Conservation (phyloP, 768 basidiomycete species). For the Chalciporus chontae region DNA sequence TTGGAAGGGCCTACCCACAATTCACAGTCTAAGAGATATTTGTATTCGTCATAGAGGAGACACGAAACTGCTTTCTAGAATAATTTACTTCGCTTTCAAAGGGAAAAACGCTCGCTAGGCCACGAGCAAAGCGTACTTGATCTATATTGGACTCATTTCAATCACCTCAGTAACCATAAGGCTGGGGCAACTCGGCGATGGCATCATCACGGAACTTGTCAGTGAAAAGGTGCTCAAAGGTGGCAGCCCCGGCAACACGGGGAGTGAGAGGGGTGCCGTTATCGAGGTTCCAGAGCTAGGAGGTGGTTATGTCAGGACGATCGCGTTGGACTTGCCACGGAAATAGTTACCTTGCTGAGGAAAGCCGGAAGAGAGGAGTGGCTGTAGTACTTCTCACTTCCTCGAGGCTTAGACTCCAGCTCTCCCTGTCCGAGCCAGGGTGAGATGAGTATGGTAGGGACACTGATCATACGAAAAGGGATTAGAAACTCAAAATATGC, state of each 20-base stretch:
- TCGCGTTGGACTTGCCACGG: too few relatives aligned
- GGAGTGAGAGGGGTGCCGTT: slow-evolving; percentile 19
- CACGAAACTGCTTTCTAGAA: too few relatives aligned
- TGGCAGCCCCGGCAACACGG: slow-evolving; percentile 17
- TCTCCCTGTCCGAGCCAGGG: slow-evolving; percentile 23
- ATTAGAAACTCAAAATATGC: neutral
- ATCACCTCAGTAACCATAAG: neutral
- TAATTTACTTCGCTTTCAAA: too few relatives aligned
- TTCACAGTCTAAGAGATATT: too few relatives aligned
- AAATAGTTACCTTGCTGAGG: slow-evolving; percentile 16
- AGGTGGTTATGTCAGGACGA: neutral
- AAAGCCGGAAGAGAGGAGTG: slow-evolving; percentile 22
- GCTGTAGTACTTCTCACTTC: slow-evolving; percentile 12
- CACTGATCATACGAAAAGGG: neutral
- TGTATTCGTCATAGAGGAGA: too few relatives aligned
- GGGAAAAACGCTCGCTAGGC: too few relatives aligned
- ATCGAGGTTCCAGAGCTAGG: slow-evolving; percentile 25
- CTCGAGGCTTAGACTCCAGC: slow-evolving; percentile 10
- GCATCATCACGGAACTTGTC: slow-evolving; percentile 18
- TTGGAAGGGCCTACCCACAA: too few relatives aligned
- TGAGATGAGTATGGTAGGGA: slow-evolving; percentile 21
- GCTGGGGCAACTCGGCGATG: slow-evolving; percentile 11
- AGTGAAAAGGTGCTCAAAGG: slow-evolving; percentile 23
- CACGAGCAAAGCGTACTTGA: too few relatives aligned
- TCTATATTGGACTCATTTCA: too few relatives aligned